Conservation (phyloP, 2,329 filamentous ascomycete species). For the Kalmusia sp. region DNA sequence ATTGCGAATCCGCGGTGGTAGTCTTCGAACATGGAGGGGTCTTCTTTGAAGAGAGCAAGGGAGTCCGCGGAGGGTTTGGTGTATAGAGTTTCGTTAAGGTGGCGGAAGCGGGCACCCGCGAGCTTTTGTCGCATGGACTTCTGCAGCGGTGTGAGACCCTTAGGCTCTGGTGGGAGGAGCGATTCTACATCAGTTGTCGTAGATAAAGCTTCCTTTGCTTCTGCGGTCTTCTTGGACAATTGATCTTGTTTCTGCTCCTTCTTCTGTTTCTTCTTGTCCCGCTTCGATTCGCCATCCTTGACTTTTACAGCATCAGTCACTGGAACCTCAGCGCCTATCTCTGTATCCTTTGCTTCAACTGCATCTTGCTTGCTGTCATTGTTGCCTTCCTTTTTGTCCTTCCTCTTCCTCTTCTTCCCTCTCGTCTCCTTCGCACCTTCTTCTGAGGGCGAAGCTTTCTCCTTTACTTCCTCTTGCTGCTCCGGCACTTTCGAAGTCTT, state of each 20-base stretch:
- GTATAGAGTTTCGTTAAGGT: slow-evolving; percentile 96
- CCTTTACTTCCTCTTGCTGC: slow-evolving; percentile 67
- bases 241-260: slow-evolving; percentile 37
- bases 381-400: slow-evolving; percentile 33
- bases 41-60: slow-evolving; percentile 80
- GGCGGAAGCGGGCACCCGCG: slow-evolving; percentile 91
- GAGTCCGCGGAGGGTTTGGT: slow-evolving; percentile 86
- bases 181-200: slow-evolving; percentile 45
- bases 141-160: slow-evolving; percentile 89
- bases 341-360: slow-evolving; percentile 29
- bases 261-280: slow-evolving; percentile 45
- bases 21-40: slow-evolving; percentile 92
- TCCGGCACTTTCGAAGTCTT: slow-evolving; percentile 72
- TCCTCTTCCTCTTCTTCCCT: slow-evolving; percentile 40
- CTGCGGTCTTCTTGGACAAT: slow-evolving; percentile 6
- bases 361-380: slow-evolving; percentile 27
- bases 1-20: slow-evolving; percentile 97
- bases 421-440: slow-evolving; percentile 46
- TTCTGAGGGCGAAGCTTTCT: slow-evolving; percentile 32
- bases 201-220: slow-evolving; percentile 15
- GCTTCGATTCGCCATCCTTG: slow-evolving; percentile 31
- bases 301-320: background rate
- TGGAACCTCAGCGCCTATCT: slow-evolving; percentile 25
- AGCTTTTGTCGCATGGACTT: slow-evolving; percentile 94
- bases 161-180: slow-evolving; percentile 43